A percentile compares a stretch with the other conserved stretches of the same genome.
Conservation (phyloP, 257 asterid species). For the Perilla frutescens region DNA sequence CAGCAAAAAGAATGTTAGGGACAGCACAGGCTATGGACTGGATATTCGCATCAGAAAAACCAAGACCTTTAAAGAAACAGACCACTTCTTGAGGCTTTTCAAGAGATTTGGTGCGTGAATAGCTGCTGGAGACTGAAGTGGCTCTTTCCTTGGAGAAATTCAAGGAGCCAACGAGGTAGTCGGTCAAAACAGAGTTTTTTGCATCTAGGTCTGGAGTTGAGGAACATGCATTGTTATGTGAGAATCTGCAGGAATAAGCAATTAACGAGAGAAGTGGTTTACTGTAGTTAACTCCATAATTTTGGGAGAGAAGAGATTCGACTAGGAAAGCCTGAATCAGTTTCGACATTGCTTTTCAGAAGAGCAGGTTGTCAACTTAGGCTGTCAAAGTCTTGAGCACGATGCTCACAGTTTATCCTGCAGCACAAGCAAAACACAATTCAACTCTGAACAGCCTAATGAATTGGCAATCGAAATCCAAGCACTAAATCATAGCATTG, state of each 20-base stretch:
- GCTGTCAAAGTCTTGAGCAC: neutral
- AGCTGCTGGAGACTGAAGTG: constrained; percentile 3
- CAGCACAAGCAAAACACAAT: neutral
- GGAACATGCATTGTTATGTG: neutral
- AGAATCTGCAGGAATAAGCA: neutral
- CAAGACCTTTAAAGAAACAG: constrained; percentile 21
- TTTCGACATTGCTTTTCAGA: neutral
- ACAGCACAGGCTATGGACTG: constrained; percentile 13
- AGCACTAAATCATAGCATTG: neutral
- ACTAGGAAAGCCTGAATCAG: neutral
- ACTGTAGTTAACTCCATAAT: neutral
- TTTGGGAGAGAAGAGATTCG: constrained; percentile 2
- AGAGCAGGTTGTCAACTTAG: neutral
- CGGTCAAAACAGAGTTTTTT: constrained; percentile 4
- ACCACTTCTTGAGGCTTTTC: constrained; percentile 28
- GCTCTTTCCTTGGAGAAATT: constrained; percentile 28
- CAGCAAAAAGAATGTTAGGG: constrained; percentile 36
- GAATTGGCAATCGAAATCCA: neutral
- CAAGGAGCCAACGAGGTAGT: constrained; percentile 27
- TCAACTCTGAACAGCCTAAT: neutral
- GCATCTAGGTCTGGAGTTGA: constrained; percentile 5
- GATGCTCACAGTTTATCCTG: neutral
- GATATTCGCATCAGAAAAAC: constrained; percentile 22
- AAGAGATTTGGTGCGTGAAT: constrained; percentile 10
- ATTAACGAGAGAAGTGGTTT: neutral